Evolutionary conservation across 371 early-diverging fungal genomes (phyloP), one percentile per base, ranked within the genome.

Genomic region (Fennellomyces sp.): DNA sequence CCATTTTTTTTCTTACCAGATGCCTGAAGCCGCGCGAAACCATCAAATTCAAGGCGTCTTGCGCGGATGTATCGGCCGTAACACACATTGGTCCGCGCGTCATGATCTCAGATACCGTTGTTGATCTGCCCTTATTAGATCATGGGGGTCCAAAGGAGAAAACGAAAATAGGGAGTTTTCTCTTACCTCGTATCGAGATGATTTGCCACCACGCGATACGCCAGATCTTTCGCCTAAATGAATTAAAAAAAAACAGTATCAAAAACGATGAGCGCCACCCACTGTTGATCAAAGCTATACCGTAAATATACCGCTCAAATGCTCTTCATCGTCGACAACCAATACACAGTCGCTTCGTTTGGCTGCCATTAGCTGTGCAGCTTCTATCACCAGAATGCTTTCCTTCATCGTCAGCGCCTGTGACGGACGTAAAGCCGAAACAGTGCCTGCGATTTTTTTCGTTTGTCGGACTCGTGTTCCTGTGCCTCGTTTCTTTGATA

Each of bases 281-380:
- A 21, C 21, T 45, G 19, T 13, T 7, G 23, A 23, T 41, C n/a
- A 13, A 38, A 11, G 39, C 3, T 17, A 48, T 47, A 64, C 74
- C 21, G 98, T 98, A 65, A 98, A 90, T 60, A 98, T 98, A 55
- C 98, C 98, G 12, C 90, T 83, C 62, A 98, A 82, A 57, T 93
- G 91, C 66, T 95, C 93, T 45, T 96, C 94, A 30, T 87, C 84
- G 67, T 95, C 91, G 26, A 95, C 92, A 12, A 94, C 94, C 12
- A 96, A 81, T 59, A 90, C 94, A 68, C 95, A 95, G 69, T 97
- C 97, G 36, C 93, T 91, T 23, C 97, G 82, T 75, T 95, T 96
- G 17, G 97, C 97, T 15, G 98, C 96, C 97, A 98, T 97, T 39
- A 96, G 78, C 73, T 94, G 97, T 10, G 97, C 93, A 0, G 95